Base-by-base conservation (phyloP, 768 basidiomycete species). In the Tylopilus balloui region DNA sequence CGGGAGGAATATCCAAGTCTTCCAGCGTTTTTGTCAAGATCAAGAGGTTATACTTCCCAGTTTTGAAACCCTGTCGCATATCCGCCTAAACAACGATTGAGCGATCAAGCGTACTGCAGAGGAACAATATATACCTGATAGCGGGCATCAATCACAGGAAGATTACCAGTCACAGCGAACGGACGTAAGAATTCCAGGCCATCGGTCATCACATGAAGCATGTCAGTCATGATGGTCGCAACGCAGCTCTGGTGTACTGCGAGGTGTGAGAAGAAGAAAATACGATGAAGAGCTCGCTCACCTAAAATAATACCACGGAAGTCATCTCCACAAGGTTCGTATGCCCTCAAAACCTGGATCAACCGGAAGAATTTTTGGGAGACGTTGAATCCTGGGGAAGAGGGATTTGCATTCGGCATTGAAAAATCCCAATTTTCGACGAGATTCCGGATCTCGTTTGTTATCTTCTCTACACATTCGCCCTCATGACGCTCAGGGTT, bases 291-390 rank as follows among this genome's bases (percentile, higher is more conserved):
- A 20, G 14, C 21, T 32, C 36, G 29, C 62, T 48, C 56, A 88
- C 88, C 86, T 53, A 88, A 75, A 23, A 91, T 64, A 20, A 90
- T 72, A 14, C 80, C 84, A 38, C 85, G 78, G 59, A 91, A 89
- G 4, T 62, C 56, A 43, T 80, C 75, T 6, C 78, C 79, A 40
- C 77, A 73, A 13, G 72, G 67, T 49, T 73, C 71, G 59, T 77
- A 84, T 1, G 77, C 72, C 48, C 75, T 75, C 35, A 91, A 69
- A 37, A 81, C 67, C 40, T 87, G 76, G 3, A 84, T 69, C 21
- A 91, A 62, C 54, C 72, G 77, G 35, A 75, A 56, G 51, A 89
- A 80, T 51, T 91, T 89, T 1, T 78, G 79, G 0, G 82, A 79
- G 15, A 86, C 78, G 57, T 90, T 90, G 59, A 79, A 82, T 6